Base-by-base conservation (phyloP, 1,284 basidiomycete genomes). In the Tilletia setariae region DNA sequence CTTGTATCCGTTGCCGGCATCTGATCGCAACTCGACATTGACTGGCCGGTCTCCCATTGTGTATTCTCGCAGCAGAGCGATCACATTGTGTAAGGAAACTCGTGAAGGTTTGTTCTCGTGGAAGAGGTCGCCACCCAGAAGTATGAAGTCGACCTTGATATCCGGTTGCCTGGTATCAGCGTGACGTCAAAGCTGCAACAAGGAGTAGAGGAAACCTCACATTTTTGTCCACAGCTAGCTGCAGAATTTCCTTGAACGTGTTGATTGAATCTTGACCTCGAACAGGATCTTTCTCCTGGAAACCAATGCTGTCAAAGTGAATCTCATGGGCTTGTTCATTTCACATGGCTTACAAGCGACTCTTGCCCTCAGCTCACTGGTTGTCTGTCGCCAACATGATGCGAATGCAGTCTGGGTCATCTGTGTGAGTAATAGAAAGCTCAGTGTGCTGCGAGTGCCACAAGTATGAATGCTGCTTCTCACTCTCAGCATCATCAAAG, bases 101-200 rank as follows among this genome's bases (percentile, higher is more conserved):
- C 94, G 85, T 35, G 92, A 93, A 0, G 96, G 96, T 72, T 93
- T 88, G 83, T 98, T 98, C 79, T 99, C 96, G 82, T 99, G 96
- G 80, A 98, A 98, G 7, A 98, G 86, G 83, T 98, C 96, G 11
- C 96, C 95, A 15, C 91, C 94, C 1, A 98, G 88, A 1, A 99
- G 87, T 67, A 99, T 67, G 28, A 74, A 59, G 35, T 74, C 74
- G 21, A 77, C 74, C 21, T 74, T 15, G 23, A 23, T 25, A 25
- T 53, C 0, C 21, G 21, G 21, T 3, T 7, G 35, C 23, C 16
- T 53, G 51, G 21, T 23, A 53, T 19, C 28, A 15, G 13, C n/a
- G 9, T 25, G 47, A 49, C 16, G 13, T 19, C 42, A 23, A 23
- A 19, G 15, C 1, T 25, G 40, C 61, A 43, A 25, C 64, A 40